Evolutionary conservation across 2,329 filamentous ascomycete species (phyloP).

Genomic region (Fusarium papillatum): DNA sequence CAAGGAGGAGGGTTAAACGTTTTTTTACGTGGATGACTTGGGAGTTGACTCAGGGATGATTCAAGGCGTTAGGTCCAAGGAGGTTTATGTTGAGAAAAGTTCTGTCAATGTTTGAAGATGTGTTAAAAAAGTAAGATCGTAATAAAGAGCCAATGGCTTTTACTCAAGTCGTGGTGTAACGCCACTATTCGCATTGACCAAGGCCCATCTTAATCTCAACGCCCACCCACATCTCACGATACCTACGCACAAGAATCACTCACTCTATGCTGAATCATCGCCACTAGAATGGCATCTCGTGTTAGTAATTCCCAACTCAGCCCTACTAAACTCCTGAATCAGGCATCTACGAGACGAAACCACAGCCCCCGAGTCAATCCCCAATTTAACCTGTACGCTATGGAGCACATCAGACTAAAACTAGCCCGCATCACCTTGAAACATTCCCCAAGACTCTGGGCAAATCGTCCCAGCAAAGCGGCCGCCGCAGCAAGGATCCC

Average conservation of each 20-base stretch:
- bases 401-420: not conserved
- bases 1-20: constrained; percentile 74
- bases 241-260: not conserved
- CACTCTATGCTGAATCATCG: not conserved
- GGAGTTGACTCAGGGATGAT: constrained; percentile 6
- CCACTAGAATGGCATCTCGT: constrained; percentile 1
- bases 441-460: constrained; percentile 22
- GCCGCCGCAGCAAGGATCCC: constrained; percentile 25
- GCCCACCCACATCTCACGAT: not conserved
- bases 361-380: not conserved
- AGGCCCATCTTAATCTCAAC: not conserved
- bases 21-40: not conserved
- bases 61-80: constrained; percentile 29
- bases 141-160: not conserved
- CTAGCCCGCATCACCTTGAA: constrained; percentile 12
- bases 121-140: not conserved
- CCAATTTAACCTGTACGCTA: not conserved
- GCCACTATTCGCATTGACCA: not conserved
- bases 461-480: constrained; percentile 20
- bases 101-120: constrained; percentile 11
- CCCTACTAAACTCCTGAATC: constrained; percentile 5
- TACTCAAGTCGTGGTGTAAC: not conserved
- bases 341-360: not conserved
- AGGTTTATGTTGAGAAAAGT: constrained; percentile 24
- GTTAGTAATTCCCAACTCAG: constrained; percentile 17